These are phyloP conservation scores for Ceratocystis cubensis DNA, from an alignment of 2,329 filamentous ascomycete genomes.

Conservation along the genomic window DNA sequence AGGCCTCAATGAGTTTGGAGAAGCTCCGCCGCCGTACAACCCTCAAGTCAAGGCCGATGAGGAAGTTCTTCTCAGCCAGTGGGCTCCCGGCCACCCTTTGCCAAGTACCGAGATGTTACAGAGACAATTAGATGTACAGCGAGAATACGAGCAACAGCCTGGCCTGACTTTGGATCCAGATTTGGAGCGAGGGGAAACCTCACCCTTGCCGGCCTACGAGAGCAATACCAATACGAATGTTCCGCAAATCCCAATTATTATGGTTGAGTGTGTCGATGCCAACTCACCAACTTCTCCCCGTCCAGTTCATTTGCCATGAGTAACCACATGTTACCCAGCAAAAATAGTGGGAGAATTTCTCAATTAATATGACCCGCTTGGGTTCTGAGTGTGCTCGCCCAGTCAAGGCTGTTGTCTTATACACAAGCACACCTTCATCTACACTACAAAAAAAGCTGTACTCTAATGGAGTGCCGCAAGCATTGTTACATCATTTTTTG, in stretches of 20 bases:
- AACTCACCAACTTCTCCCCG: background rate
- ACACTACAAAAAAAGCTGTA: conserved; percentile 7
- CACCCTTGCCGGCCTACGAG: background rate
- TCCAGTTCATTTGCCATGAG: background rate
- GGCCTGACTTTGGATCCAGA: background rate
- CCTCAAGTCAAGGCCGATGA: conserved; percentile 12
- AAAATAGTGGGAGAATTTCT: background rate
- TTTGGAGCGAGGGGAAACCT: background rate
- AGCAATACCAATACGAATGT: background rate
- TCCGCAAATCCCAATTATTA: background rate
- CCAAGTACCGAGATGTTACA: conserved; percentile 23
- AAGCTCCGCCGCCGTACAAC: conserved; percentile 14
- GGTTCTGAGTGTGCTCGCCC: background rate
- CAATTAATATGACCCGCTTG: background rate
- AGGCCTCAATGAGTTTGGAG: conserved; percentile 13
- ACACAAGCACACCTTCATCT: conserved; percentile 1
- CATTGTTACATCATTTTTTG: conserved; percentile 1
- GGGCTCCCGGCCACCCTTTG: conserved; percentile 9
- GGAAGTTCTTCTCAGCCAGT: conserved; percentile 20
- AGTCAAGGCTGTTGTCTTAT: background rate
- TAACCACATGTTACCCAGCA: conserved; percentile 9
- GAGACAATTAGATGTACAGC: conserved; percentile 23
- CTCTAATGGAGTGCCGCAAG: background rate
- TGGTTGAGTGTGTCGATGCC: conserved; percentile 3
- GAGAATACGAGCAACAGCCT: conserved; percentile 7